These are phyloP conservation scores for Cnidoscolus chayamansa DNA, from an alignment of 441 rosid species.

Conservation along the genomic window DNA sequence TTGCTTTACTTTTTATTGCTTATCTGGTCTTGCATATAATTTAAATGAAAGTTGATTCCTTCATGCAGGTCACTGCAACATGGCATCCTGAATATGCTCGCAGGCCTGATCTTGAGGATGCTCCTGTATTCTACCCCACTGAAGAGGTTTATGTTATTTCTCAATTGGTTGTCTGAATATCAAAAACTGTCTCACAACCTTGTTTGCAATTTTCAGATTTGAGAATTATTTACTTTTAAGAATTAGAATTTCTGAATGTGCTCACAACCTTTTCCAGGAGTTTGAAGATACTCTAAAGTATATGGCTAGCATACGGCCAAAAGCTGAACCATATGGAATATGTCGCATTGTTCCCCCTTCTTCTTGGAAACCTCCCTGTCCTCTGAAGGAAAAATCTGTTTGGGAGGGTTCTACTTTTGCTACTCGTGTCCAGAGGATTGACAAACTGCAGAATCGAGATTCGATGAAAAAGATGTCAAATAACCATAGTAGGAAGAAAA, in stretches of 20 bases:
- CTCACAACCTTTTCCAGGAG: constrained; percentile 51
- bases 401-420: constrained; percentile 82
- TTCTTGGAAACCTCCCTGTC: constrained; percentile 98
- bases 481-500: constrained; percentile 63
- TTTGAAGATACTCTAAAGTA: constrained; percentile 90
- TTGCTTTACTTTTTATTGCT: constrained; percentile 11
- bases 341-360: constrained; percentile 98
- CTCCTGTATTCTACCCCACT: constrained; percentile 90
- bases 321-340: constrained; percentile 93
- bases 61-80: constrained; percentile 67
- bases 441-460: constrained; percentile 92
- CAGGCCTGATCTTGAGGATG: constrained; percentile 75
- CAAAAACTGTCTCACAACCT: neutral
- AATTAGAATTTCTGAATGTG: constrained; percentile 21
- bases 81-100: constrained; percentile 76
- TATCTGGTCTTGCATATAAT: constrained; percentile 25
- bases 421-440: constrained; percentile 96
- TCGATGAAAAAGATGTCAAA: constrained; percentile 68
- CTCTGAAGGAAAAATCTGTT: constrained; percentile 63
- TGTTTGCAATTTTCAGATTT: constrained; percentile 14
- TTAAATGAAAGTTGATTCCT: constrained; percentile 24
- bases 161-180: constrained; percentile 26
- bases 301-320: constrained; percentile 72
- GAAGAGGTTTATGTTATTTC: constrained; percentile 67
- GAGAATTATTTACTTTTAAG: constrained; percentile 1